Evolutionary conservation across 352 stramenopile species (phyloP), one percentile per base, ranked within the genome.

Genomic region (Chrysophaeum taylorii): DNA sequence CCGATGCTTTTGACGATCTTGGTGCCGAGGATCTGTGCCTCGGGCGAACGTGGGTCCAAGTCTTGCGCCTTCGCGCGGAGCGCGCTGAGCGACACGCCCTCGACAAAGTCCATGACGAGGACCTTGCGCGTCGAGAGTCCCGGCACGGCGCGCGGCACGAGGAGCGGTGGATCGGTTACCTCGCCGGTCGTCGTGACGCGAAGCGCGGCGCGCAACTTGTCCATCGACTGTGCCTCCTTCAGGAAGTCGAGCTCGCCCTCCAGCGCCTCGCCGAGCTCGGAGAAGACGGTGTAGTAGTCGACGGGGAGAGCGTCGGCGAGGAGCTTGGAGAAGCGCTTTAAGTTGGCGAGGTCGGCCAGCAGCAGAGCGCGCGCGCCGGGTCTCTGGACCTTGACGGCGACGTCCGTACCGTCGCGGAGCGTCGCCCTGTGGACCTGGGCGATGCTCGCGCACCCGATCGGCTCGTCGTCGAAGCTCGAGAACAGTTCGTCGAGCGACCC

Each of bases 161-260:
- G 69, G 0, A 82, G 70, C 25, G 69, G 72, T 38, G 79, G 72
- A 37, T 73, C 68, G 0, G 81, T 39, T 23, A 42, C 60, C 29
- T 16, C 52, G 33, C 74, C 74, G 37, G 79, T 69, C 29, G 66
- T 62, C 18, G 16, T 5, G 61, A 66, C 29, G 4, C 4, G 5
- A 18, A 70, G 23, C 37, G 64, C 64, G 9, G 38, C 52, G 37
- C 68, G 63, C 52, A 78, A 50, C 27, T 52, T 35, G 52, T 77
- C 68, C 76, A 79, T 79, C 42, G 78, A 61, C 16, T 72, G 18
- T 9, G 81, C 81, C 66, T 86, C 81, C 21, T 72, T 73, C 4
- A 60, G 63, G 71, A 86, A 86, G 69, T 86, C 79, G 25, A 86
- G 52, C 73, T 85, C 81, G 52, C 77, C 76, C 45, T 79, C 60